Conservation (phyloP, 2,329 filamentous ascomycete species). For the Epichloe amarillans region DNA sequence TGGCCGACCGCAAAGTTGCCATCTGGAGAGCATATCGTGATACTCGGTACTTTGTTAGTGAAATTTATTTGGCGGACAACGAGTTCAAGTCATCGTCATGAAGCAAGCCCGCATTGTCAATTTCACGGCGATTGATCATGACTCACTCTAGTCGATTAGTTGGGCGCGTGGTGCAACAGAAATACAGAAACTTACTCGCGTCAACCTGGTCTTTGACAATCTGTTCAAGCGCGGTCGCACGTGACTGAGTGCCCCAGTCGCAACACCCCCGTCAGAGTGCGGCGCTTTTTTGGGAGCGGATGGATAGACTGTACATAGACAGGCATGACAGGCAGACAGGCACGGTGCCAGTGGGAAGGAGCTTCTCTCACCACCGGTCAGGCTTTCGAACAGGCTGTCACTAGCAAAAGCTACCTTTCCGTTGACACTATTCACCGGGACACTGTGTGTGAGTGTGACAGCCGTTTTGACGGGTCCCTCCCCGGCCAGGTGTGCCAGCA, state of each 20-base stretch:
- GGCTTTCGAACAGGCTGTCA: neutral
- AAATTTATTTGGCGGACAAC: neutral
- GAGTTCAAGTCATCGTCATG: neutral
- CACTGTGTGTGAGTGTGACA: neutral
- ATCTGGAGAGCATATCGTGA: constrained; percentile 2
- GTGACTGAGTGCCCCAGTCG: neutral
- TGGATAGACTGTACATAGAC: too few relatives aligned
- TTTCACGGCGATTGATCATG: neutral
- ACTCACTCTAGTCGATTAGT: neutral
- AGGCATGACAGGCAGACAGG: too few relatives aligned
- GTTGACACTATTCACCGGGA: neutral
- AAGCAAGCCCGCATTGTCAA: neutral
- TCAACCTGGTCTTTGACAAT: neutral
- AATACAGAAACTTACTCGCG: neutral
- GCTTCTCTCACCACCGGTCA: neutral
- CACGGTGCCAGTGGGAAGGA: neutral
- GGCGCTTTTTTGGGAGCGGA: too few relatives aligned
- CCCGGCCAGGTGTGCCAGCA: neutral
- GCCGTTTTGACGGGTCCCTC: neutral
- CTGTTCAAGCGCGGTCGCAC: neutral
- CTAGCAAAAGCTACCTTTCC: constrained; percentile 1
- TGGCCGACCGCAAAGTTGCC: constrained; percentile 4
- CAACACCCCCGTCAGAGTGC: neutral
- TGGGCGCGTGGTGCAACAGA: neutral
- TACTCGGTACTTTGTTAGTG: neutral